Conservation (phyloP, 768 basidiomycete species). For the Termitomyces sp. region DNA sequence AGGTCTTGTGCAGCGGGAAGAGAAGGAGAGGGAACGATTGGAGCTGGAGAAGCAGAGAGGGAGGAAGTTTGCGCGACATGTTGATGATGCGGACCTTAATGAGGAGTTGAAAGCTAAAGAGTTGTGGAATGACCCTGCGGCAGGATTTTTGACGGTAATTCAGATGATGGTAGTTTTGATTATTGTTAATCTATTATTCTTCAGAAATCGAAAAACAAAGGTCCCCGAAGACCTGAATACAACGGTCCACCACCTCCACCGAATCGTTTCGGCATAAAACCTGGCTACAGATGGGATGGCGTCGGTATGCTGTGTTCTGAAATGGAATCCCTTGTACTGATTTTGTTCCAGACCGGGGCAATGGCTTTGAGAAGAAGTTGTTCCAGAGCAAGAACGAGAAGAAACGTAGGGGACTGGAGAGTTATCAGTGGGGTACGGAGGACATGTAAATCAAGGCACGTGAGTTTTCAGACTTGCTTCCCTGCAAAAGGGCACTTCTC, state of each 20-base stretch:
- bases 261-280: conserved; percentile 92
- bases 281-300: conserved; percentile 98
- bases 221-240: conserved; percentile 80
- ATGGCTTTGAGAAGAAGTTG: conserved; percentile 89
- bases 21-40: conserved; percentile 56
- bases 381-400: conserved; percentile 81
- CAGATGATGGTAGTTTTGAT: background rate
- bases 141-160: conserved; percentile 83
- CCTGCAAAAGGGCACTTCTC: no score
- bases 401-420: conserved; percentile 64
- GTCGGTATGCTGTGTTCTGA: conserved; percentile 59
- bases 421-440: conserved; percentile 84
- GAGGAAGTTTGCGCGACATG: conserved; percentile 68
- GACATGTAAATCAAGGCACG: conserved; percentile 91
- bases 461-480: no score
- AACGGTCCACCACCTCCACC: conserved; percentile 84
- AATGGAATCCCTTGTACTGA: background rate
- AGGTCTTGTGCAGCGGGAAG: conserved; percentile 84
- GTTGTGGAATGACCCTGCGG: conserved; percentile 97
- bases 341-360: conserved; percentile 64
- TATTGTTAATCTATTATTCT: background rate
- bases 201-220: conserved; percentile 72
- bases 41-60: conserved; percentile 66
- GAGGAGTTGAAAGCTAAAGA: conserved; percentile 75
- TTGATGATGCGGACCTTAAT: conserved; percentile 83